Base-by-base conservation (phyloP, 371 early-diverging fungal genomes). In the Mucor indicus region DNA sequence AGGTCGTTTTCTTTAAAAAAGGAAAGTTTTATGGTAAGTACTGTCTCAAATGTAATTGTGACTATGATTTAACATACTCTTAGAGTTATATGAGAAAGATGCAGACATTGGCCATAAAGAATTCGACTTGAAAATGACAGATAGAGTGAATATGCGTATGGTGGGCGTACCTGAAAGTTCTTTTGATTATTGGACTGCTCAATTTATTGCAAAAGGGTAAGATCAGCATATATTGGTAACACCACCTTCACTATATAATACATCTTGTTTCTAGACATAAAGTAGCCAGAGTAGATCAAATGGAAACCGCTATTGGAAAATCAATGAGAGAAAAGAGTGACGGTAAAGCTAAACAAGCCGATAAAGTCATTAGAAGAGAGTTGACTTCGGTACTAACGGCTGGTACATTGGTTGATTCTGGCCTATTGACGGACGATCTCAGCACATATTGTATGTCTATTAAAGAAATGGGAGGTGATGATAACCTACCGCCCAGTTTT, bases 81-180 rank as follows among this genome's bases (percentile, higher is more conserved):
- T n/a, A n/a, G n/a, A 99, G 69, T 69, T 99, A n/a, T 99, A 98
- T 65, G 99, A 98, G 67, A 91, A 95, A 48, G 99, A 99, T 69
- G 99, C 99, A 1, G 93, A 95, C 44, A 90, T 99, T 54, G 99
- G 95, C n/a, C 90, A 94, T 53, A 91, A 87, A 46, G 75, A 92
- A 46, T 99, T 99, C 71, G 99, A 98, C 63, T 73, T 99, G 52
- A 98, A 96, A 52, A 60, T 99, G 59, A 93, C 95, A 0, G 98
- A 98, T 51, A 82, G 99, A 11, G 96, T 92, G 31, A 96, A 96
- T 69, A 99, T 99, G 99, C 80, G 92, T 31, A 99, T 99, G 99
- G 96, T 93, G 0, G 99, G 99, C 8, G 95, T 99, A 1, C 99
- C 99, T 15, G 99, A 98, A 63, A 76, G 77, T 30, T 83, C 89